A percentile compares a stretch with the other conserved stretches of the same genome.
phyloP scores from a whole-genome alignment of 257 asterid genomes.

The Coffea canephora region DNA sequence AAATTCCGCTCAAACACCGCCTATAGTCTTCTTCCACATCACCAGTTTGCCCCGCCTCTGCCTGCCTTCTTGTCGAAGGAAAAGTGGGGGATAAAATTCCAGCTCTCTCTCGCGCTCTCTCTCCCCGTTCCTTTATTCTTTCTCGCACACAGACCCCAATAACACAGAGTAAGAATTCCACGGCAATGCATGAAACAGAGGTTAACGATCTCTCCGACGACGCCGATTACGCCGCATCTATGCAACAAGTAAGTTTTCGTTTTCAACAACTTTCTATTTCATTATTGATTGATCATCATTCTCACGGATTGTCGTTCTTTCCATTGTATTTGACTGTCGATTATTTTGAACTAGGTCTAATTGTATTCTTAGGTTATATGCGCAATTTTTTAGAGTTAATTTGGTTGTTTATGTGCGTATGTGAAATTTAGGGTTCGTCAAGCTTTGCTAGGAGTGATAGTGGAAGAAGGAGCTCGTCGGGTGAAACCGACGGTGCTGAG shows the following conservation, averaged over 20 bases:
- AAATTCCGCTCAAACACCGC: neutral
- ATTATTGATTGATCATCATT: neutral
- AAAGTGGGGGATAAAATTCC: neutral
- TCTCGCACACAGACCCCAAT: conserved; percentile 20
- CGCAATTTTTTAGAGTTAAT: conserved; percentile 6
- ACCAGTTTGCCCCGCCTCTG: neutral
- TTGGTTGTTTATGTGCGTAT: conserved; percentile 13
- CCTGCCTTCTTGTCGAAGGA: conserved; percentile 21
- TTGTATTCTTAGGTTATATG: neutral
- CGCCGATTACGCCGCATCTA: conserved; percentile 88
- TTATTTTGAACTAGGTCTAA: conserved; percentile 3
- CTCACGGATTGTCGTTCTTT: neutral
- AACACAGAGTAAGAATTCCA: neutral
- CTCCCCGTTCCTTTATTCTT: neutral
- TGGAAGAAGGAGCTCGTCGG: conserved; percentile 47
- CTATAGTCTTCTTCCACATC: conserved; percentile 11
- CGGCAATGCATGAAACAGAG: conserved; percentile 71
- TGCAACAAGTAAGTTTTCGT: conserved; percentile 54
- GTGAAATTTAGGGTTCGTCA: conserved; percentile 58
- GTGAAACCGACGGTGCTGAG: conserved; percentile 73
- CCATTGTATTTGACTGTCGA: neutral
- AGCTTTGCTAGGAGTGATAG: conserved; percentile 46
- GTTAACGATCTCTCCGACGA: conserved; percentile 83
- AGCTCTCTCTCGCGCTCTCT: neutral
- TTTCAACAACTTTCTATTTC: neutral